Conservation (phyloP, 345 rosid species). For the Physaria fendleri region DNA sequence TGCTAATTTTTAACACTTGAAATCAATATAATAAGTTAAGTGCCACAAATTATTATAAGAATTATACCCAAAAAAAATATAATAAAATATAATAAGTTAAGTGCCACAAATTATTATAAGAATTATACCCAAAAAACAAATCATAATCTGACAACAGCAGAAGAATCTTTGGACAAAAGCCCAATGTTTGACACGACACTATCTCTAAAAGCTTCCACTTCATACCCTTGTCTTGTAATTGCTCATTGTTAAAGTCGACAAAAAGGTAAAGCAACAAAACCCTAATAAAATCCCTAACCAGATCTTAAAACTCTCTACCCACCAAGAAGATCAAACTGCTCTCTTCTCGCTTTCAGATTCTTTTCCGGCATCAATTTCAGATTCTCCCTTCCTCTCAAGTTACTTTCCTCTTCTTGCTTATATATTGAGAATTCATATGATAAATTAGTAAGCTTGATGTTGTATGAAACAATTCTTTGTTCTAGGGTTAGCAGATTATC, state of each 20-base stretch:
- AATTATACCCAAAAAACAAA: not conserved
- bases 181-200: conserved; percentile 26
- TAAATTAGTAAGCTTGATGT: not conserved
- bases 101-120: not conserved
- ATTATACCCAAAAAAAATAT: not conserved
- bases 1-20: too few relatives aligned
- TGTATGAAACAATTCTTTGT: not conserved
- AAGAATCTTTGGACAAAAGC: conserved; percentile 23
- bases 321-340: not conserved
- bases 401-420: conserved; percentile 3
- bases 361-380: not conserved
- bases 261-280: conserved; percentile 16
- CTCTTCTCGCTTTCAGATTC: not conserved
- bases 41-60: not conserved
- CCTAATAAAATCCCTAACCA: conserved; percentile 20
- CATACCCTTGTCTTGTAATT: conserved; percentile 11
- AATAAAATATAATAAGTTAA: too few relatives aligned
- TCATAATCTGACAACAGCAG: conserved; percentile 14
- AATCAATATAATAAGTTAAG: too few relatives aligned
- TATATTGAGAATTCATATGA: not conserved
- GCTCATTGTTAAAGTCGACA: conserved; percentile 22
- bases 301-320: conserved; percentile 14
- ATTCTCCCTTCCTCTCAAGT: conserved; percentile 4
- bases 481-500: not conserved
- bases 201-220: conserved; percentile 23